Percentiles rank a stretch among this genome's conserved stretches.
These are phyloP conservation scores for Fusarium temperatum DNA, from an alignment of 2,329 filamentous ascomycete genomes.

Conservation along the genomic window DNA sequence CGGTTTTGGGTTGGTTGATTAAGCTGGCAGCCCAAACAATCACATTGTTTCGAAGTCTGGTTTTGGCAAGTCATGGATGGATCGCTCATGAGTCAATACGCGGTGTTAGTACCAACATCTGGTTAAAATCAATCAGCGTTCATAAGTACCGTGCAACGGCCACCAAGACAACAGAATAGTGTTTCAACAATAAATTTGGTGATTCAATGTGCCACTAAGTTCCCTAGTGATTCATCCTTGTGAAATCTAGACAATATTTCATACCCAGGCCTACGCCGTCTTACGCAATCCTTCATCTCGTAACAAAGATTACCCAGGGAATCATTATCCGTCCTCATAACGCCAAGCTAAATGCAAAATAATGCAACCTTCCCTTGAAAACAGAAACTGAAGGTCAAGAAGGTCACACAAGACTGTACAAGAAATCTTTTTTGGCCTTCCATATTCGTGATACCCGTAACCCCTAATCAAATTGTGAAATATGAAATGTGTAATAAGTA, in stretches of 20 bases:
- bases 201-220: slow-evolving; percentile 7
- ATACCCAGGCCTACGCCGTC: background rate
- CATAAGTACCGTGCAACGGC: too few species aligned
- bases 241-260: background rate
- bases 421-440: background rate
- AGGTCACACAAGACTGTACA: background rate
- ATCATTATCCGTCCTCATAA: slow-evolving; percentile 24
- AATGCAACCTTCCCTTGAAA: slow-evolving; percentile 14
- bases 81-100: background rate
- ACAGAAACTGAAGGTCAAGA: background rate
- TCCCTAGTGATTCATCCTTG: background rate
- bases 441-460: background rate
- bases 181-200: slow-evolving; percentile 17
- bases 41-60: background rate
- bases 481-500: background rate
- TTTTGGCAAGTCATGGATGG: background rate
- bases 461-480: slow-evolving; percentile 1
- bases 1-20: background rate
- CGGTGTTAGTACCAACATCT: background rate
- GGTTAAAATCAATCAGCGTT: background rate
- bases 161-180: background rate
- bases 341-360: slow-evolving; percentile 38
- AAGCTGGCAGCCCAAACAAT: background rate
- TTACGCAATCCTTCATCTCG: background rate
- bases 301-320: slow-evolving; percentile 17